Evolutionary conservation across 2,329 filamentous ascomycete species (phyloP).

Genomic region (Fusarium sp.): DNA sequence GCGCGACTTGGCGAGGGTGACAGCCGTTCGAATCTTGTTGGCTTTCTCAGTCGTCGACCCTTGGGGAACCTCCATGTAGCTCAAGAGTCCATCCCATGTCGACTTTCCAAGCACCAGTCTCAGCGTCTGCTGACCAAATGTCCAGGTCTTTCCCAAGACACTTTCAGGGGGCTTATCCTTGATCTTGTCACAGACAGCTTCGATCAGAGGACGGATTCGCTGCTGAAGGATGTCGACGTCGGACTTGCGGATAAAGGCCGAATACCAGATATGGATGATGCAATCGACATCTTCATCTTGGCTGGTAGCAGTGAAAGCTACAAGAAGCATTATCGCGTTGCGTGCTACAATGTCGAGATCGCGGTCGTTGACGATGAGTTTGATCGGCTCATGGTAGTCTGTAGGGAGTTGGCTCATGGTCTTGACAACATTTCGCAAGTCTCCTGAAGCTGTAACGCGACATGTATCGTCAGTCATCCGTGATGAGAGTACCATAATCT

Average conservation of each 20-base stretch:
- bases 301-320: background rate
- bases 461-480: background rate
- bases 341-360: slow-evolving; percentile 22
- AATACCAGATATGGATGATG: slow-evolving; percentile 31
- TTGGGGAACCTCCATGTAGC: background rate
- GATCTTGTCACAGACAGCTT: background rate
- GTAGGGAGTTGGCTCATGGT: slow-evolving; percentile 8
- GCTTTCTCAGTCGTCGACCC: slow-evolving; percentile 4
- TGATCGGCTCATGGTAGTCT: background rate
- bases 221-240: background rate
- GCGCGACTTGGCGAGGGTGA: background rate
- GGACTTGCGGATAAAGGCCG: slow-evolving; percentile 5
- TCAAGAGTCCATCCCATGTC: slow-evolving; percentile 1
- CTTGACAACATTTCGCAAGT: slow-evolving; percentile 16
- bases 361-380: slow-evolving; percentile 10
- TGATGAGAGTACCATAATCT: accelerated
- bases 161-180: accelerated
- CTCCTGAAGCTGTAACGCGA: slow-evolving; percentile 15
- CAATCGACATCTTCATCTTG: background rate
- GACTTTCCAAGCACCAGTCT: slow-evolving; percentile 8
- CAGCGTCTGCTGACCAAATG: background rate
- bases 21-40: background rate
- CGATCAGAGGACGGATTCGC: slow-evolving; percentile 3
- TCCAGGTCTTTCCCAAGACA: background rate
- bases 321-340: slow-evolving; percentile 16